These are phyloP conservation scores for Botryosphaeria dothidea DNA, from an alignment of 2,329 filamentous ascomycete species.

Conservation along the genomic window DNA sequence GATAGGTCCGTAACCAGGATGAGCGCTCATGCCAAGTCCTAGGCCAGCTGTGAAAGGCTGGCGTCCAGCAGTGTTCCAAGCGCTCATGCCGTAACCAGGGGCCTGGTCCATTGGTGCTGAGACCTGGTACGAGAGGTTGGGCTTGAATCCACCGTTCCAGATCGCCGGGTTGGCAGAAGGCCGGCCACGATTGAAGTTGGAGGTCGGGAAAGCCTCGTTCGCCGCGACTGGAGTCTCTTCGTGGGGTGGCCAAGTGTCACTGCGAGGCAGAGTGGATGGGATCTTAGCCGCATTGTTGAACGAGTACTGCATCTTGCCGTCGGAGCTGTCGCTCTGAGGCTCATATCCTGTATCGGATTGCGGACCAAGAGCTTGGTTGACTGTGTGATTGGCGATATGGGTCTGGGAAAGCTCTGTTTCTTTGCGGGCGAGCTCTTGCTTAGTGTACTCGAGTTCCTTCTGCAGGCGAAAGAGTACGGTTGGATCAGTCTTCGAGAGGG, in stretches of 20 bases:
- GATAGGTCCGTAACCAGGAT: neutral
- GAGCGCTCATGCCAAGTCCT: neutral
- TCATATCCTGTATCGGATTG: constrained; percentile 53
- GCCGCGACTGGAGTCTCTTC: constrained; percentile 61
- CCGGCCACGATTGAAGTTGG: constrained; percentile 46
- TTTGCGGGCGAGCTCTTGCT: constrained; percentile 69
- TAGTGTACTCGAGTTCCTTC: constrained; percentile 69
- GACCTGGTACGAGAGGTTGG: constrained; percentile 7
- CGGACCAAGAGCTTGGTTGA: constrained; percentile 56
- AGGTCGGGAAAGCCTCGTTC: constrained; percentile 55
- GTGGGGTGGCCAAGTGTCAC: constrained; percentile 52
- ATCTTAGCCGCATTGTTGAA: constrained; percentile 50
- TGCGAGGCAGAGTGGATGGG: constrained; percentile 43
- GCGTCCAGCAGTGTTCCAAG: constrained; percentile 2
- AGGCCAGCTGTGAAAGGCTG: constrained; percentile 7
- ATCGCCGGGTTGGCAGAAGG: constrained; percentile 54
- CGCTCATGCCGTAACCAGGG: neutral
- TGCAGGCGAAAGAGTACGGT: constrained; percentile 70
- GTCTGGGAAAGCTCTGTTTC: constrained; percentile 70
- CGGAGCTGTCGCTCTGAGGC: constrained; percentile 47
- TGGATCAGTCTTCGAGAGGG: constrained; percentile 38
- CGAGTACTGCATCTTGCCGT: constrained; percentile 51
- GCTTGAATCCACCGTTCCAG: constrained; percentile 46
- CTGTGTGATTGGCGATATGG: constrained; percentile 60
- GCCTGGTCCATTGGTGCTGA: neutral